Conservation (phyloP, 1,139 yeast species). For the Taiozyma sp. region DNA sequence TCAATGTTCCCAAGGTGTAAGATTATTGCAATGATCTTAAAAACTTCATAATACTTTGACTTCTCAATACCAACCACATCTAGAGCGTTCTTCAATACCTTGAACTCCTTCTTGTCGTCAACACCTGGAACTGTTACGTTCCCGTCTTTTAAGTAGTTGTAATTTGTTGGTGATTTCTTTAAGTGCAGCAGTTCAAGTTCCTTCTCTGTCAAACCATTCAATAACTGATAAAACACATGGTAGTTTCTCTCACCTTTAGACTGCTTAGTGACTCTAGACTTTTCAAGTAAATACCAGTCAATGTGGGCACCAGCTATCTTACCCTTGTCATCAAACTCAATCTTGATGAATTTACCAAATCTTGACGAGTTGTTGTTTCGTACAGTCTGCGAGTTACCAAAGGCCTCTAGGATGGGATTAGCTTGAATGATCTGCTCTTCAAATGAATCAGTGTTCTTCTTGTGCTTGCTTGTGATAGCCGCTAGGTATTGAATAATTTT, state of each 20-base stretch:
- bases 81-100: slow-evolving; percentile 57
- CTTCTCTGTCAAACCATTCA: slow-evolving; percentile 56
- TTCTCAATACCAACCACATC: slow-evolving; percentile 64
- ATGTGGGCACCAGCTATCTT: slow-evolving; percentile 84
- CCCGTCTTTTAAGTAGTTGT: slow-evolving; percentile 53
- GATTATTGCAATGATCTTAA: slow-evolving; percentile 67
- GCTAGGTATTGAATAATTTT: slow-evolving; percentile 90
- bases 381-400: slow-evolving; percentile 96
- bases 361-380: slow-evolving; percentile 93
- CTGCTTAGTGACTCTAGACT: slow-evolving; percentile 88
- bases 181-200: slow-evolving; percentile 46
- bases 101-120: slow-evolving; percentile 69
- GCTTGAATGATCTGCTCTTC: slow-evolving; percentile 89
- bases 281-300: slow-evolving; percentile 91
- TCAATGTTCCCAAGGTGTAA: slow-evolving; percentile 83
- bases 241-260: slow-evolving; percentile 77
- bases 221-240: slow-evolving; percentile 85
- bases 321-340: slow-evolving; percentile 63
- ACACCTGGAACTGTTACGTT: slow-evolving; percentile 57
- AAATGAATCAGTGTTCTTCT: slow-evolving; percentile 34
- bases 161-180: slow-evolving; percentile 34
- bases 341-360: slow-evolving; percentile 92
- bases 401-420: slow-evolving; percentile 91
- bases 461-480: slow-evolving; percentile 47
- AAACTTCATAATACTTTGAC: slow-evolving; percentile 51